A percentile compares a stretch with the other conserved stretches of the same genome.
phyloP scores from a whole-genome alignment of 2,329 filamentous ascomycete species.

The Myotisia sp. region DNA sequence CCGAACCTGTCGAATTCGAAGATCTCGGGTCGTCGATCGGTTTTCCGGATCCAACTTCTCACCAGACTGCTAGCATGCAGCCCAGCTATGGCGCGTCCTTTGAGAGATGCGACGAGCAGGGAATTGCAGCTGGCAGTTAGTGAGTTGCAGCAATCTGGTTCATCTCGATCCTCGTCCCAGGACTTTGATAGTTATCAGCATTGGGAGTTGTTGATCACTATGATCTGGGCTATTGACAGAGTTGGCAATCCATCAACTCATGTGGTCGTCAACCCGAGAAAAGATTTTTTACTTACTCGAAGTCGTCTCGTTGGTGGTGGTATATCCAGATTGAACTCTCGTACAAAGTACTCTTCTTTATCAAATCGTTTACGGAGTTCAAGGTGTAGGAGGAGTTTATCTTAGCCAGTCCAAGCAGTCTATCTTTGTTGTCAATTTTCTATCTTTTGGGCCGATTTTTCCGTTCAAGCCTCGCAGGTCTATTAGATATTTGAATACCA shows the following conservation, averaged over 20 bases:
- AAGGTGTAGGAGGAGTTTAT: not conserved
- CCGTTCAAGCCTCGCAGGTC: too few relatives aligned
- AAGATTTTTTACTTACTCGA: not conserved
- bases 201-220: slow-evolving; percentile 35
- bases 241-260: slow-evolving; percentile 20
- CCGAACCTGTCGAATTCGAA: slow-evolving; percentile 34
- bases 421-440: too few relatives aligned
- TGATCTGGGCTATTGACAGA: slow-evolving; percentile 33
- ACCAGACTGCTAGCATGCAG: slow-evolving; percentile 38
- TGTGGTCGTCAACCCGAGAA: not conserved
- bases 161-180: slow-evolving; percentile 22
- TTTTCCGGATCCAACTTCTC: slow-evolving; percentile 38
- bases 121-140: slow-evolving; percentile 39
- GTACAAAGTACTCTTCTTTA: too few relatives aligned
- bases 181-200: slow-evolving; percentile 20
- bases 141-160: slow-evolving; percentile 24
- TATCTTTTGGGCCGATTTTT: too few relatives aligned
- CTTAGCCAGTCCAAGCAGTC: not conserved
- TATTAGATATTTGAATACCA: too few relatives aligned
- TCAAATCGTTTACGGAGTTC: too few relatives aligned
- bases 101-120: slow-evolving; percentile 40
- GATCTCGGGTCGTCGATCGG: slow-evolving; percentile 31
- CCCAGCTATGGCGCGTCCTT: slow-evolving; percentile 41
- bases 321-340: too few relatives aligned
- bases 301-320: not conserved